phyloP scores from a whole-genome alignment of 2,329 filamentous ascomycete genomes.

The Trichoderma lentiforme region DNA sequence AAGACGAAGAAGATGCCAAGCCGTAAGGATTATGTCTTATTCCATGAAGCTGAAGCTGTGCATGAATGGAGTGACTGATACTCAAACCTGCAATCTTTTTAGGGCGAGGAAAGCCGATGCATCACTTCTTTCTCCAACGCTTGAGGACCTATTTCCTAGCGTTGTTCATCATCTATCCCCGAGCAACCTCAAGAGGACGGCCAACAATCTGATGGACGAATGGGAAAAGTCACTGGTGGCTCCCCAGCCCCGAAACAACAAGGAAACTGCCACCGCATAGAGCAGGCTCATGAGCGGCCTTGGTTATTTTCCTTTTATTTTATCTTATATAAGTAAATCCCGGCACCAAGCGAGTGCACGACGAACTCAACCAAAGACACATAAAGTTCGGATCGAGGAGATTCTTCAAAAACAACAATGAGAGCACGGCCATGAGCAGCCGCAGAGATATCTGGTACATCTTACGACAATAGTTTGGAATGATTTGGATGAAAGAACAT shows the following conservation, averaged over 20 bases:
- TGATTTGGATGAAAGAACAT: background rate
- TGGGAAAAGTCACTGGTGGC: constrained; percentile 66
- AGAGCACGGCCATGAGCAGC: background rate
- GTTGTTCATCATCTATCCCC: constrained; percentile 70
- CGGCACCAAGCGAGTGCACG: background rate
- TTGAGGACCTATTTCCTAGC: constrained; percentile 62
- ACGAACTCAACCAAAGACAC: background rate
- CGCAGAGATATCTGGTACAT: background rate
- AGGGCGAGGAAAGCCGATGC: constrained; percentile 25
- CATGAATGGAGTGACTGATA: background rate
- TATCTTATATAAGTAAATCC: background rate
- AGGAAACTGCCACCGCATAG: constrained; percentile 33
- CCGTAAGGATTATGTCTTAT: constrained; percentile 41
- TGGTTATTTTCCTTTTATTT: background rate
- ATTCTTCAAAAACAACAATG: background rate
- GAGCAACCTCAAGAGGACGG: constrained; percentile 74
- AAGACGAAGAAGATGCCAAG: constrained; percentile 44
- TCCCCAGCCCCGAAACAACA: constrained; percentile 29
- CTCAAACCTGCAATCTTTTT: background rate
- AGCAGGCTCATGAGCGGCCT: constrained; percentile 9
- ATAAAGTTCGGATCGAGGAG: background rate
- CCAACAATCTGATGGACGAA: constrained; percentile 83
- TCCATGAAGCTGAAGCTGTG: background rate
- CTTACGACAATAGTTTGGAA: background rate
- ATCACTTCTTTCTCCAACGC: constrained; percentile 39